phyloP scores from a whole-genome alignment of 164 flowering plant genomes.

The Sedum album region DNA sequence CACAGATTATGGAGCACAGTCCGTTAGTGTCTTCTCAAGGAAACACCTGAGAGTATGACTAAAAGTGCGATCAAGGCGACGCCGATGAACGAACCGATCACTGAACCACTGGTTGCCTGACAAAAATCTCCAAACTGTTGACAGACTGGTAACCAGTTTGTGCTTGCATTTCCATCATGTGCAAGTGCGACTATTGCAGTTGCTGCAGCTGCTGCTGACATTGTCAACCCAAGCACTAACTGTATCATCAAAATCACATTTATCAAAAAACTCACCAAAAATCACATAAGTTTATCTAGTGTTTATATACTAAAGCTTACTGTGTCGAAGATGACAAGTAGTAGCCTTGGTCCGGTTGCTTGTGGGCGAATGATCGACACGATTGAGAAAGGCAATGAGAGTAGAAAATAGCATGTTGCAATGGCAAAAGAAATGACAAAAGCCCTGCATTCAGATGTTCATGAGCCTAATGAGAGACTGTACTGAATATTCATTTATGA shows the following conservation, averaged over 20 bases:
- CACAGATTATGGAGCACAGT: not conserved
- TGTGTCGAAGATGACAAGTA: conserved; percentile 46
- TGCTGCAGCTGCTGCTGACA: conserved; percentile 48
- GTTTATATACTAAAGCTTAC: conserved; percentile 20
- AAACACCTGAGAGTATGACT: conserved; percentile 50
- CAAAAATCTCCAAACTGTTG: conserved; percentile 69
- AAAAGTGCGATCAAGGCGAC: conserved; percentile 38
- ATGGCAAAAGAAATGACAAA: conserved; percentile 5
- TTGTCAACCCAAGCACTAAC: conserved; percentile 53
- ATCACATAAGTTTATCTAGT: not conserved
- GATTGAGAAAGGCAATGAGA: conserved; percentile 68
- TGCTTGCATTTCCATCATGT: conserved; percentile 65
- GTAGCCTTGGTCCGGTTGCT: conserved; percentile 37
- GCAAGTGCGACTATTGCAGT: conserved; percentile 78
- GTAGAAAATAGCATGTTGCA: conserved; percentile 10
- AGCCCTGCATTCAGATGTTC: not conserved
- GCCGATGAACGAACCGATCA: conserved; percentile 49
- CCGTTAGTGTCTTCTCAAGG: conserved; percentile 21
- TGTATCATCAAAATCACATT: conserved; percentile 14
- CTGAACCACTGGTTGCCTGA: conserved; percentile 57
- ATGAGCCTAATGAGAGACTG: not conserved
- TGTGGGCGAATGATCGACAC: conserved; percentile 49
- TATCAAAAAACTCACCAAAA: not conserved
- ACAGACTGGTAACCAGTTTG: conserved; percentile 81
- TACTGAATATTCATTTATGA: not conserved